A percentile compares a stretch with the other conserved stretches of the same genome.
These are phyloP conservation scores for Colletotrichum sp. DNA, from an alignment of 2,329 filamentous ascomycete species.

Conservation along the genomic window DNA sequence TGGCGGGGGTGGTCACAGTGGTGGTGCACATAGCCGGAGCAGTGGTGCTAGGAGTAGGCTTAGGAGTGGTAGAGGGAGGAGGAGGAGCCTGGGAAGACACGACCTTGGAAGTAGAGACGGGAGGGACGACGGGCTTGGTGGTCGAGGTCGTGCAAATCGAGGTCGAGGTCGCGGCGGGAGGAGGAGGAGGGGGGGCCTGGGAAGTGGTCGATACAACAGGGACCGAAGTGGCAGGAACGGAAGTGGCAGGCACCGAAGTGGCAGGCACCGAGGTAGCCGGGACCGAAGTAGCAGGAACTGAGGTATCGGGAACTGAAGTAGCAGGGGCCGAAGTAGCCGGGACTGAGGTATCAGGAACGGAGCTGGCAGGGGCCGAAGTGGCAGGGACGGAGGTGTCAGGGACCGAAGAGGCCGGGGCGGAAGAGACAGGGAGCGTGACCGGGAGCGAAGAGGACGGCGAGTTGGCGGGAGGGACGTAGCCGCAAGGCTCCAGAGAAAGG, in stretches of 20 bases:
- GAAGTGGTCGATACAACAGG: conserved; percentile 11
- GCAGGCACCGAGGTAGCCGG: background rate
- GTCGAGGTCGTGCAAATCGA: conserved; percentile 3
- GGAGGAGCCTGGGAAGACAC: background rate
- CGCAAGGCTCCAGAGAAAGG: conserved; percentile 55
- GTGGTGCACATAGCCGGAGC: conserved; percentile 50
- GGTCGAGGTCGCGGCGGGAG: conserved; percentile 18
- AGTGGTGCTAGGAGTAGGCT: conserved; percentile 34
- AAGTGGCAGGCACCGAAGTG: background rate
- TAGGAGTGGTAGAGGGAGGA: conserved; percentile 19
- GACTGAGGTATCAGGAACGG: background rate
- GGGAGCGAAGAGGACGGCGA: conserved; percentile 20
- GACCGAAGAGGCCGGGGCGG: background rate
- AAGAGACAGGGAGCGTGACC: conserved; percentile 20
- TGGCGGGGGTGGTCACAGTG: conserved; percentile 47
- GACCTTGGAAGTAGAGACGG: background rate
- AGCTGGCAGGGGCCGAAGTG: background rate
- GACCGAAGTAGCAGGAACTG: conserved; percentile 9
- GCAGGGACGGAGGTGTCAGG: background rate
- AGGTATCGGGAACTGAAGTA: conserved; percentile 1
- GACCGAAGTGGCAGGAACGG: conserved; percentile 9
- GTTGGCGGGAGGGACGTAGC: conserved; percentile 32
- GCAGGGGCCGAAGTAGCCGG: background rate
- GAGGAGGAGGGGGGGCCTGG: conserved; percentile 20
- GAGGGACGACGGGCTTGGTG: conserved; percentile 12